These are phyloP conservation scores for Yamadazyma triangularis DNA, from an alignment of 1,139 yeast genomes.

Conservation along the genomic window DNA sequence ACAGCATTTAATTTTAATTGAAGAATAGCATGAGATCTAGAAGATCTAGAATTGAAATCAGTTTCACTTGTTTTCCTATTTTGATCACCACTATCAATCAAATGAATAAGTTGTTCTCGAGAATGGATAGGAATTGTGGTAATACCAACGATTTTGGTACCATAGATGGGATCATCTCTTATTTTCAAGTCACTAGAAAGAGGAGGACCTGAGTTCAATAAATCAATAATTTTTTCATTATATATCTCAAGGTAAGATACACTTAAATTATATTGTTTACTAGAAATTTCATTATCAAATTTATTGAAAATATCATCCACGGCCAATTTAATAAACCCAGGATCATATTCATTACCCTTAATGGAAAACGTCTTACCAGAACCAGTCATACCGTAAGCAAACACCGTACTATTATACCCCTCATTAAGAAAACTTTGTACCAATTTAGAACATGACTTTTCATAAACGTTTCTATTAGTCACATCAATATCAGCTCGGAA, in stretches of 20 bases:
- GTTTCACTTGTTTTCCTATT: slow-evolving; percentile 83
- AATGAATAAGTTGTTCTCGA: slow-evolving; percentile 55
- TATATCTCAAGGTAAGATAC: slow-evolving; percentile 85
- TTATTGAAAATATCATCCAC: slow-evolving; percentile 60
- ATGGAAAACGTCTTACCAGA: slow-evolving; percentile 92
- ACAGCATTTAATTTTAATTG: slow-evolving; percentile 55
- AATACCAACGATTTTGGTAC: slow-evolving; percentile 76
- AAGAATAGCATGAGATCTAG: slow-evolving; percentile 91
- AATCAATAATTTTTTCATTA: slow-evolving; percentile 79
- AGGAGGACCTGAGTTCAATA: slow-evolving; percentile 33
- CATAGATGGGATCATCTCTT: slow-evolving; percentile 69
- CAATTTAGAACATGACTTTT: slow-evolving; percentile 54
- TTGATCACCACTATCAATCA: slow-evolving; percentile 66
- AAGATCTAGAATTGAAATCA: slow-evolving; percentile 78
- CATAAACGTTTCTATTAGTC: slow-evolving; percentile 58
- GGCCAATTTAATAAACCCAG: slow-evolving; percentile 77
- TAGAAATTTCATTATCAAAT: slow-evolving; percentile 27
- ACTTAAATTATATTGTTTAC: slow-evolving; percentile 38
- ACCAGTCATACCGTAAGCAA: slow-evolving; percentile 89
- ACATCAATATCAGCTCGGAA: slow-evolving; percentile 46
- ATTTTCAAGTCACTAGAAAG: slow-evolving; percentile 53
- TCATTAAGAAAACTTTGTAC: slow-evolving; percentile 60
- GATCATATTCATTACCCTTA: slow-evolving; percentile 68
- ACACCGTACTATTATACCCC: slow-evolving; percentile 85
- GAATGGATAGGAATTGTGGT: slow-evolving; percentile 53